Evolutionary conservation across 2,329 filamentous ascomycete genomes (phyloP), one percentile per base, ranked within the genome.

Genomic region (Bisporella sp.): DNA sequence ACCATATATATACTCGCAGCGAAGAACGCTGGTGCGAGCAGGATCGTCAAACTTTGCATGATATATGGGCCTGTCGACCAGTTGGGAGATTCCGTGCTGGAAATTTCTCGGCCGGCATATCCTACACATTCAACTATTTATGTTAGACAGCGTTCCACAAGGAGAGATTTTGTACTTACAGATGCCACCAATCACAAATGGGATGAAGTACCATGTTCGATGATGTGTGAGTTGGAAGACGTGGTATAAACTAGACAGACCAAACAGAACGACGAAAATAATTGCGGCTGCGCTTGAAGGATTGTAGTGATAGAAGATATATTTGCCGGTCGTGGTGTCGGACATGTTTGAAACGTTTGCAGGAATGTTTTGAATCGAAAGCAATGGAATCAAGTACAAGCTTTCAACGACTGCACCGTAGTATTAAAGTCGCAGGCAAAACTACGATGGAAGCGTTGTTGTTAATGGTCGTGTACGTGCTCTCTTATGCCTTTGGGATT

Each of bases 1-100:
- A 65, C 58, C 68, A 71, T 71, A 58, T 71, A 71, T 33, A 71
- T 68, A 5, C 62, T 63, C 64, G 62, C 45, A 51, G 71, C 68
- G 43, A 71, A 66, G 4, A 74, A 60, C 0, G 69, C 64, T 0
- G 71, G 70, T 0, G 68, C 66, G 8, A 72, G 59, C 4, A 73
- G 63, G 8, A 71, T 55, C 12, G 70, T 59, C 1, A 71, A 51
- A 0, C 59, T 54, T 59, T 72, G 68, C 6, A 68, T 51, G 41
- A 72, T 56, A 52, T 64, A 72, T 4, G 64, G 64, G 1, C 49
- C 47, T 2, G 68, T 49, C 5, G 58, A 57, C 45, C 51, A 55
- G 33, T 62, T 55, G 45, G 45, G 61, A 49, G 48, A 57, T 35
- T 59, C 35, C 45, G 50, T 55, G 57, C 40, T 57, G 51, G 35